Conservation (phyloP, 1,139 yeast species). For the Debaryomycetaceae sp. region DNA sequence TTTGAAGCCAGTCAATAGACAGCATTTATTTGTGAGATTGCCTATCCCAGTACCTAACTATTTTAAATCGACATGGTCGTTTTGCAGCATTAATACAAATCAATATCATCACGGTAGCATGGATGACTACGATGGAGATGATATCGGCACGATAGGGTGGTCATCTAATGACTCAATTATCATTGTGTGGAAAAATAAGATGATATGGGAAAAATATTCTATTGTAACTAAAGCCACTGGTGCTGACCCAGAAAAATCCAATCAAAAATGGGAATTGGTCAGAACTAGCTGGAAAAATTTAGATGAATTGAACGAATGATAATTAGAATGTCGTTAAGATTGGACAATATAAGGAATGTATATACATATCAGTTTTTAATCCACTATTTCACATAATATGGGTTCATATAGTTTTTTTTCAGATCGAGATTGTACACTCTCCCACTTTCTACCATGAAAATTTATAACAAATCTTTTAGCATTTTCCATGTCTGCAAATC, state of each 20-base stretch:
- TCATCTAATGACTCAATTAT: slow-evolving; percentile 63
- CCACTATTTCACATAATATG: slow-evolving; percentile 35
- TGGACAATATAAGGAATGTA: not conserved
- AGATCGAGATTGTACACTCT: slow-evolving; percentile 23
- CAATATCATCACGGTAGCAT: slow-evolving; percentile 28
- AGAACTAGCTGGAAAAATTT: slow-evolving; percentile 79
- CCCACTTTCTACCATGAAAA: slow-evolving; percentile 50
- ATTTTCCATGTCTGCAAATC: slow-evolving; percentile 46
- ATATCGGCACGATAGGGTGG: slow-evolving; percentile 77
- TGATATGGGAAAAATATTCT: slow-evolving; percentile 83
- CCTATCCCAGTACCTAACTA: slow-evolving; percentile 66
- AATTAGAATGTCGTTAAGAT: not conserved
- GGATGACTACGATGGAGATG: slow-evolving; percentile 36
- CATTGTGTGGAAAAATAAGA: slow-evolving; percentile 67
- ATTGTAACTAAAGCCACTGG: slow-evolving; percentile 43
- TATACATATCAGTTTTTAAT: slow-evolving; percentile 10
- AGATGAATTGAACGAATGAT: slow-evolving; percentile 19
- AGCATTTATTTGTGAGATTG: slow-evolving; percentile 65
- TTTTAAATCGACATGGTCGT: slow-evolving; percentile 87
- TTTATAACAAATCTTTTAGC: slow-evolving; percentile 55
- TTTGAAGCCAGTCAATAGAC: slow-evolving; percentile 42
- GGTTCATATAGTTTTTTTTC: slow-evolving; percentile 36
- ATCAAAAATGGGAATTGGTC: slow-evolving; percentile 52
- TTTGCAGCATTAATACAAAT: slow-evolving; percentile 71
- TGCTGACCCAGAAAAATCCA: slow-evolving; percentile 2